Conservation (phyloP, 2,329 filamentous ascomycete genomes). For the Madurella mycetomatis region DNA sequence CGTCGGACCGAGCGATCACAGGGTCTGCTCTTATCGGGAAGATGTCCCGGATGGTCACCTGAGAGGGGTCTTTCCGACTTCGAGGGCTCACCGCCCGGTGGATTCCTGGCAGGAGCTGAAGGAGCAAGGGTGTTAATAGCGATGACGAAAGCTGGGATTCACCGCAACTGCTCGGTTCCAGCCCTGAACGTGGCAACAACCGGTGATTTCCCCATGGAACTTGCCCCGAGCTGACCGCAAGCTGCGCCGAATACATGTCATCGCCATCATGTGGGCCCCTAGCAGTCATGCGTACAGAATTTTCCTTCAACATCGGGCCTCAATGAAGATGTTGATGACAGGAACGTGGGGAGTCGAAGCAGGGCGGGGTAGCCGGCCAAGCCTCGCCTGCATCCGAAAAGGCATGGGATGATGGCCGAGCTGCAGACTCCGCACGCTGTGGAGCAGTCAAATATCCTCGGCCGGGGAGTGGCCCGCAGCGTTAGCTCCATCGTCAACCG, state of each 20-base stretch:
- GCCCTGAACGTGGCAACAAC: neutral
- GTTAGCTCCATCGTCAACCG: conserved; percentile 10
- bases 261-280: conserved; percentile 21
- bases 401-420: conserved; percentile 5
- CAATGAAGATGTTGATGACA: conserved; percentile 6
- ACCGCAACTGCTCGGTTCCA: neutral
- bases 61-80: conserved; percentile 5
- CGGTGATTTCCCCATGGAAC: too few relatives aligned
- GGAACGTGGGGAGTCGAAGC: neutral
- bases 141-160: conserved; percentile 1
- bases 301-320: neutral
- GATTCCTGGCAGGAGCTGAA: neutral
- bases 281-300: conserved; percentile 12
- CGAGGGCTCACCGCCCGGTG: conserved; percentile 11
- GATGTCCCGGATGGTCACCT: conserved; percentile 2
- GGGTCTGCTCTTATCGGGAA: conserved; percentile 1
- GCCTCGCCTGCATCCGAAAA: neutral
- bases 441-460: neutral
- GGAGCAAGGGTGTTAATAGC: conserved; percentile 2
- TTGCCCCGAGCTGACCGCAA: neutral
- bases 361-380: conserved; percentile 16
- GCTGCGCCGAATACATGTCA: conserved; percentile 10
- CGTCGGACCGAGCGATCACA: conserved; percentile 4
- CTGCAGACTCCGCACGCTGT: conserved; percentile 7
- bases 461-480: neutral